Evolutionary conservation across 2,329 filamentous ascomycete species (phyloP), one percentile per base, ranked within the genome.

Genomic region (Colletotrichum sansevieriae): DNA sequence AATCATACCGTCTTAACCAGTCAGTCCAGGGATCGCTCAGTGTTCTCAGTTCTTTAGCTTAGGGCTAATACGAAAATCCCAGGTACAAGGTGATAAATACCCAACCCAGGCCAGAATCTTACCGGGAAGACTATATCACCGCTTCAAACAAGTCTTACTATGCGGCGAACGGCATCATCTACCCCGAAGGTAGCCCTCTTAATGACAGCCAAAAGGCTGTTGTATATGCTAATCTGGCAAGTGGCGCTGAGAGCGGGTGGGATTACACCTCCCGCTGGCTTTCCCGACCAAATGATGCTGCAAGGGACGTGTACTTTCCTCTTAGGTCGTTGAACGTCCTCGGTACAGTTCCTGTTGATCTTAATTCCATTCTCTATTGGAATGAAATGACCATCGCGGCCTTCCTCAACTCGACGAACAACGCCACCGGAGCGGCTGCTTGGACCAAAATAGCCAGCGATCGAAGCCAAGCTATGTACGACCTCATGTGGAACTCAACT

Each of bases 361-460:
- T 92, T 70, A 92, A 92, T 77, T 87, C 89, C 1, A 91, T 92
- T 51, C 78, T 92, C 9, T 92, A 91, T 76, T 84, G 84, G 73
- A 91, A 90, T 71, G 90, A 92, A 73, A 79, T 87, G 2, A 82
- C 84, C 58, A 89, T 92, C 60, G 82, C 86, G 11, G 73, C 79
- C 2, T 90, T 90, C 75, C 81, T 88, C 70, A 80, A 83, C 46
- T 75, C 78, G 22, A 81, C 81, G 0, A 87, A 87, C 63, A 87
- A 90, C 75, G 73, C 76, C 35, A 83, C 80, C 1, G 84, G 79
- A 1, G 85, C 87, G 2, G 76, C 78, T 8, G 72, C 78, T 10
- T 92, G 87, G 84, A 77, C 79, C 6, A 73, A 80, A 4, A 76
- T 81, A 5, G 90, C 90, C 12, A 73, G 76, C 3, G 78, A 82